These are phyloP conservation scores for Boletellus deceptivus DNA, from an alignment of 1,284 basidiomycete genomes.

Conservation along the genomic window DNA sequence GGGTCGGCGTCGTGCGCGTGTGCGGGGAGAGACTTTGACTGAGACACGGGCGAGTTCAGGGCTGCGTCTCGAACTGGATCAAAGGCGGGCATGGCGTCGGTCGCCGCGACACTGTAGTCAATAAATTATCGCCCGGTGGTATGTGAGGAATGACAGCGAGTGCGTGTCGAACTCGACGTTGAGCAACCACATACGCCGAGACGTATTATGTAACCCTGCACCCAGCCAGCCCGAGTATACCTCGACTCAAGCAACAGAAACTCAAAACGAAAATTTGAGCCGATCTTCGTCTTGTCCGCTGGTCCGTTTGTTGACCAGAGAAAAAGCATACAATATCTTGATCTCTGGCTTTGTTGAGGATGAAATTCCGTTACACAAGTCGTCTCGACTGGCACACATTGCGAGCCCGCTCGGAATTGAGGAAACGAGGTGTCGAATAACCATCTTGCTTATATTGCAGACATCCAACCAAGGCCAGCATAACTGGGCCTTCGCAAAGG, in stretches of 20 bases:
- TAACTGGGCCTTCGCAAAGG: slow-evolving; percentile 67
- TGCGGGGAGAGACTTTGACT: slow-evolving; percentile 29
- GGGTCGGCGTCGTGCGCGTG: slow-evolving; percentile 27
- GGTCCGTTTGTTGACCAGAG: slow-evolving; percentile 37
- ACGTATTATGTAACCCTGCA: slow-evolving; percentile 18
- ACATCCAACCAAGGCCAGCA: slow-evolving; percentile 8
- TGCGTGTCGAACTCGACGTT: slow-evolving; percentile 1
- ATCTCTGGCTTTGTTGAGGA: slow-evolving; percentile 47
- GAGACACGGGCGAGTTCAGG: slow-evolving; percentile 58
- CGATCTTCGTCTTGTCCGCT: slow-evolving; percentile 33
- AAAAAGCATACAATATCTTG: slow-evolving; percentile 54
- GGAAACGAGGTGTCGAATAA: slow-evolving; percentile 2
- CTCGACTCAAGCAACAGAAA: slow-evolving; percentile 58
- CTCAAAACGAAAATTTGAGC: slow-evolving; percentile 53
- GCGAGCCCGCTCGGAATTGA: slow-evolving; percentile 20
- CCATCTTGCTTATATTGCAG: slow-evolving; percentile 58
- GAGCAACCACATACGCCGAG: background rate
- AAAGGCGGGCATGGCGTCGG: slow-evolving; percentile 61
- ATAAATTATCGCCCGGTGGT: slow-evolving; percentile 12
- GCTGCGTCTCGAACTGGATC: slow-evolving; percentile 82
- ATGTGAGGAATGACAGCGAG: background rate
- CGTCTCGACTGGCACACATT: slow-evolving; percentile 38
- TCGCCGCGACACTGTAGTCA: slow-evolving; percentile 7
- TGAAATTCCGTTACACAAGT: slow-evolving; percentile 41
- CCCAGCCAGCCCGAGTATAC: too few species aligned